These are phyloP conservation scores for Serendipita sp. DNA, from an alignment of 768 basidiomycete genomes.

Conservation along the genomic window DNA sequence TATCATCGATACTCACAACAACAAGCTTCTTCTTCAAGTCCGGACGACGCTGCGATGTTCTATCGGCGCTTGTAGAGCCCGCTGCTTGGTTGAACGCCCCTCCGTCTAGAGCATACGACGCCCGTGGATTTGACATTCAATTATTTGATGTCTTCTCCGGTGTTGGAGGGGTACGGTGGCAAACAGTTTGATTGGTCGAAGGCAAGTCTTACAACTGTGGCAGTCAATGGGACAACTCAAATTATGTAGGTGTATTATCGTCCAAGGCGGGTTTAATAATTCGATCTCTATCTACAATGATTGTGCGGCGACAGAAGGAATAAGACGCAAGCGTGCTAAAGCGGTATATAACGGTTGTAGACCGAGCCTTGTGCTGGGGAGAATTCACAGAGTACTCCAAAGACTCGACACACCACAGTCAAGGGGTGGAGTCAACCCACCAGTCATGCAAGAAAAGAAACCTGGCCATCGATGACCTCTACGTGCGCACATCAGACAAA, in stretches of 20 bases:
- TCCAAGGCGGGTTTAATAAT: not conserved
- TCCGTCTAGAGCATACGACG: constrained; percentile 1
- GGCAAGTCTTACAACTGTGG: too few relatives aligned
- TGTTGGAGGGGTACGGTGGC: not conserved
- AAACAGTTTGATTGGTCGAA: too few relatives aligned
- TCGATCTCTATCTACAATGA: not conserved
- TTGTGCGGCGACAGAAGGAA: not conserved
- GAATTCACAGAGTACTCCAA: constrained; percentile 2
- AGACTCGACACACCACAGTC: constrained; percentile 3
- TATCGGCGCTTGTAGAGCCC: not conserved
- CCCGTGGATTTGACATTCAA: not conserved
- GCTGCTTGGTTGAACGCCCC: not conserved
- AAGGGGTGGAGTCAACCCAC: constrained; percentile 7
- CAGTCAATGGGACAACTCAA: not conserved
- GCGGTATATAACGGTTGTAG: not conserved
- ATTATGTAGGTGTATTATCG: not conserved
- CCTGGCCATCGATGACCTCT: constrained; percentile 27
- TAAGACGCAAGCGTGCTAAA: not conserved
- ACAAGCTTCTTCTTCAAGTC: constrained; percentile 78
- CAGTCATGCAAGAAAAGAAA: constrained; percentile 10
- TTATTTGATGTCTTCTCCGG: not conserved
- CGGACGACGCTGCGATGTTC: constrained; percentile 25
- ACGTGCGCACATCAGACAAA: constrained; percentile 23
- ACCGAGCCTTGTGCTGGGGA: not conserved
- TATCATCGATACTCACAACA: constrained; percentile 23